Conservation (phyloP, 306 rosid genomes). For the Cicer yamashitae region DNA sequence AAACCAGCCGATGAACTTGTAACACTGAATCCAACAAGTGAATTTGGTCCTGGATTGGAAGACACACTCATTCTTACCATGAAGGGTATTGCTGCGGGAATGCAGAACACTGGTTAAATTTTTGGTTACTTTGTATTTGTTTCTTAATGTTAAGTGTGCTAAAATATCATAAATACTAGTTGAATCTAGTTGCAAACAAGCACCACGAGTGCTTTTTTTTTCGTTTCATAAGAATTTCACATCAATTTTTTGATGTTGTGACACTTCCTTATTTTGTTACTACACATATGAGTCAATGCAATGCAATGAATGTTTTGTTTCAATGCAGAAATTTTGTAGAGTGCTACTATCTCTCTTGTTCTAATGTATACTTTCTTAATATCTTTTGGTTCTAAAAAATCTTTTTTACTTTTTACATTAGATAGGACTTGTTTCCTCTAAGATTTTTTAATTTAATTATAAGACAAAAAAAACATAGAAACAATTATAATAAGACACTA, state of each 20-base stretch:
- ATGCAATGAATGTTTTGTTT: conserved; percentile 36
- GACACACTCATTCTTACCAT: conserved; percentile 96
- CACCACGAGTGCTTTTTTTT: conserved; percentile 40
- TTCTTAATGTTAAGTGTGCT: conserved; percentile 34
- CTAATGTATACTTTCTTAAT: too few species aligned
- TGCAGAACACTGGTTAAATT: conserved; percentile 94
- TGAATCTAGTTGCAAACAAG: conserved; percentile 34
- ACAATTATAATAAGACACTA: not conserved
- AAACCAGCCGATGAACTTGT: conserved; percentile 85
- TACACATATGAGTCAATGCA: conserved; percentile 42
- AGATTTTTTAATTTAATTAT: not conserved
- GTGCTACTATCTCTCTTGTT: not conserved
- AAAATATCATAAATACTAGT: conserved; percentile 37
- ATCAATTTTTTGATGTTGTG: conserved; percentile 6
- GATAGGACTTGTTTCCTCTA: too few species aligned
- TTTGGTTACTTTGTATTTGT: conserved; percentile 17
- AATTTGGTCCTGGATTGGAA: conserved; percentile 95
- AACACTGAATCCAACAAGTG: conserved; percentile 85
- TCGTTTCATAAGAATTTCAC: conserved; percentile 4
- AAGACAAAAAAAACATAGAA: not conserved
- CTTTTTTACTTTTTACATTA: not conserved
- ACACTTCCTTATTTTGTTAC: conserved; percentile 17
- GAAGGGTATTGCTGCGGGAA: conserved; percentile 99
- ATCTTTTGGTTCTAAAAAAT: not conserved
- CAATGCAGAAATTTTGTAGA: conserved; percentile 11